A percentile compares a stretch with the other conserved stretches of the same genome.
Evolutionary conservation across 2,329 filamentous ascomycete genomes (phyloP).

Genomic region (Xylariaceae sp.): DNA sequence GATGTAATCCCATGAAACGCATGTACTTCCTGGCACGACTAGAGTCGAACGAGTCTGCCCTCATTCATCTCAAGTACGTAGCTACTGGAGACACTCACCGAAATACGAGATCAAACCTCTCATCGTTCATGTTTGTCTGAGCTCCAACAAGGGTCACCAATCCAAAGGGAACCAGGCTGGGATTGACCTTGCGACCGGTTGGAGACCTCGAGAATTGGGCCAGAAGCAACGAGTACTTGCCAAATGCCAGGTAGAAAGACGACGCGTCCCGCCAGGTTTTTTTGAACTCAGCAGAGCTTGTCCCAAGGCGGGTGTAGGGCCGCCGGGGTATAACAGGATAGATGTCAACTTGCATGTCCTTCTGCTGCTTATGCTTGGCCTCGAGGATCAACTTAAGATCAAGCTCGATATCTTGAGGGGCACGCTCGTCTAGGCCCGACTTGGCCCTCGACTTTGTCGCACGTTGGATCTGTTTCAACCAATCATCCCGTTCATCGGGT

Average conservation of each 20-base stretch:
- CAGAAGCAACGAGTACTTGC: slow-evolving; percentile 45
- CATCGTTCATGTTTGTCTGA: slow-evolving; percentile 44
- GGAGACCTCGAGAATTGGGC: slow-evolving; percentile 41
- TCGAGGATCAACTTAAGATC: slow-evolving; percentile 40
- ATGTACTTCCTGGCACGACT: too few species aligned
- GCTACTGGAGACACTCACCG: slow-evolving; percentile 37
- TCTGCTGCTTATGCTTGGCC: slow-evolving; percentile 32
- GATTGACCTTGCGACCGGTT: slow-evolving; percentile 37
- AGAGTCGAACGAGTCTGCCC: too few species aligned
- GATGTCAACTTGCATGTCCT: slow-evolving; percentile 31
- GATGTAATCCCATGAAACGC: not conserved
- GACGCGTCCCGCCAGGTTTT: slow-evolving; percentile 40
- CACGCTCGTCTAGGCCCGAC: slow-evolving; percentile 27
- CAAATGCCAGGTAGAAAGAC: slow-evolving; percentile 48
- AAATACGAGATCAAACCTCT: slow-evolving; percentile 48
- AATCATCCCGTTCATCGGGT: slow-evolving; percentile 41
- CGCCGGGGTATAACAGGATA: slow-evolving; percentile 47
- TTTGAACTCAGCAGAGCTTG: slow-evolving; percentile 34
- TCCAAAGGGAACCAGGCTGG: slow-evolving; percentile 43
- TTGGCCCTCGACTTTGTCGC: slow-evolving; percentile 25
- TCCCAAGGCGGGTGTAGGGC: slow-evolving; percentile 31
- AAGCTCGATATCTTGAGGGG: slow-evolving; percentile 39
- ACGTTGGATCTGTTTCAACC: slow-evolving; percentile 39
- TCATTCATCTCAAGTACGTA: not conserved
- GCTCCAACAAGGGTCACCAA: slow-evolving; percentile 45